phyloP scores from a whole-genome alignment of 768 basidiomycete species.

The Tylopilus sp. region DNA sequence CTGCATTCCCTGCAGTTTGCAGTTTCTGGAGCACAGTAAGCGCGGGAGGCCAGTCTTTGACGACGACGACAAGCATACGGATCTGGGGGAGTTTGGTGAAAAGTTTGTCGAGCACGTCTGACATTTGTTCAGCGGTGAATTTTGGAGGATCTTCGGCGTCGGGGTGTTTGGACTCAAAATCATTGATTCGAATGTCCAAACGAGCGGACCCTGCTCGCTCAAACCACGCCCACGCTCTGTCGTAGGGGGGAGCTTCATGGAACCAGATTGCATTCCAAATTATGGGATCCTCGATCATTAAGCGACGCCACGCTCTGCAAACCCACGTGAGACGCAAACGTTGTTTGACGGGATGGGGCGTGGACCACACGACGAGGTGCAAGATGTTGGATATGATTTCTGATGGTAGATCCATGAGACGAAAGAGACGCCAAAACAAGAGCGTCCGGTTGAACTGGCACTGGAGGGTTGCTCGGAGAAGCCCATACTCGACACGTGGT shows the following conservation, averaged over 20 bases:
- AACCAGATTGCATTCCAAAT: constrained; percentile 70
- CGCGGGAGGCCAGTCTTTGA: constrained; percentile 53
- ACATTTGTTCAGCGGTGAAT: constrained; percentile 44
- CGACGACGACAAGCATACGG: constrained; percentile 55
- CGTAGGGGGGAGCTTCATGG: constrained; percentile 46
- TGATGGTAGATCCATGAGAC: constrained; percentile 57
- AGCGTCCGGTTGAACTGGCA: constrained; percentile 19
- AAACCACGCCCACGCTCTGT: constrained; percentile 54
- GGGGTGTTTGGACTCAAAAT: constrained; percentile 25
- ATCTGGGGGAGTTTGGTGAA: constrained; percentile 54
- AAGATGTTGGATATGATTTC: constrained; percentile 69
- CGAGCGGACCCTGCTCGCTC: constrained; percentile 51
- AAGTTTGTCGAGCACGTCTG: constrained; percentile 46
- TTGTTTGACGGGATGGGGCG: constrained; percentile 32
- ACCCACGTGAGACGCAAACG: constrained; percentile 57
- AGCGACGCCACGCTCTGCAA: constrained; percentile 52
- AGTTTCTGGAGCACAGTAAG: constrained; percentile 51
- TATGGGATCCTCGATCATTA: constrained; percentile 46
- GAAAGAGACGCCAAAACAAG: constrained; percentile 44
- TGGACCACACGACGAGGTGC: constrained; percentile 56
- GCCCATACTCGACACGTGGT: constrained; percentile 7
- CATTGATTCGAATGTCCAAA: constrained; percentile 63
- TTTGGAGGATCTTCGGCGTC: constrained; percentile 27
- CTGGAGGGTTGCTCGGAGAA: constrained; percentile 19
- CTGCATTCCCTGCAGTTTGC: constrained; percentile 31